These are phyloP conservation scores for Ophiostoma perfectum DNA, from an alignment of 2,329 filamentous ascomycete genomes.

Conservation along the genomic window DNA sequence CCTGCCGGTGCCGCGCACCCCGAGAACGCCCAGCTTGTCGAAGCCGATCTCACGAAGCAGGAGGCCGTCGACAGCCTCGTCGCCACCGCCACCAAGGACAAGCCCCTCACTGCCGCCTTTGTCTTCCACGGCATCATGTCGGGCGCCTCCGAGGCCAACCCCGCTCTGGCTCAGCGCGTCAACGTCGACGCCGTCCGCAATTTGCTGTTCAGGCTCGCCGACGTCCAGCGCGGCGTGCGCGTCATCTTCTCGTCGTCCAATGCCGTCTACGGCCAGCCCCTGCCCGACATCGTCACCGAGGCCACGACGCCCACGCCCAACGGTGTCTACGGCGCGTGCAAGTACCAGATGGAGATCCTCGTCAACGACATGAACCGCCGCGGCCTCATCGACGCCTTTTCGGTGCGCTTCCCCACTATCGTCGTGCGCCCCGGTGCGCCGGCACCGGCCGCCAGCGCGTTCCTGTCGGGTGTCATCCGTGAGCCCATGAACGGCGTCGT, in stretches of 20 bases:
- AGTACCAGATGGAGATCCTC: slow-evolving; percentile 56
- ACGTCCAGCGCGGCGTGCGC: slow-evolving; percentile 47
- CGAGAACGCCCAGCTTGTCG: slow-evolving; percentile 45
- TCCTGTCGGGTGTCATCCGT: slow-evolving; percentile 58
- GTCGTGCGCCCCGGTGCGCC: slow-evolving; percentile 56
- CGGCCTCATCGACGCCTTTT: slow-evolving; percentile 53
- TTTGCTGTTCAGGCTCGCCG: slow-evolving; percentile 45
- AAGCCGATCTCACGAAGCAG: slow-evolving; percentile 43
- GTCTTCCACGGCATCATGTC: slow-evolving; percentile 66
- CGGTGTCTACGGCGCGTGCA: slow-evolving; percentile 58
- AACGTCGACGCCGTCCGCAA: slow-evolving; percentile 56
- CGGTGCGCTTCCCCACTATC: slow-evolving; percentile 56
- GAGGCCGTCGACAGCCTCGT: slow-evolving; percentile 39
- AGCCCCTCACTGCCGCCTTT: slow-evolving; percentile 49
- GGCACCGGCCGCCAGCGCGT: slow-evolving; percentile 57
- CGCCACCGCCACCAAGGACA: slow-evolving; percentile 33
- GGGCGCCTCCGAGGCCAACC: slow-evolving; percentile 56
- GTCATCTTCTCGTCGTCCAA: slow-evolving; percentile 59
- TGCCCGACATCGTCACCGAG: slow-evolving; percentile 49
- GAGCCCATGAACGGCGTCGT: slow-evolving; percentile 53
- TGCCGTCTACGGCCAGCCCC: slow-evolving; percentile 56
- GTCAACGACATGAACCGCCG: slow-evolving; percentile 59
- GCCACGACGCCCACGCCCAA: slow-evolving; percentile 52
- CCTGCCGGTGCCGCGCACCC: slow-evolving; percentile 45
- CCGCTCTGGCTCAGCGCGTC: slow-evolving; percentile 53